Percentiles rank a stretch among this genome's conserved stretches.
These are phyloP conservation scores for Lactarius psammicola DNA, from an alignment of 768 basidiomycete species.

Conservation along the genomic window DNA sequence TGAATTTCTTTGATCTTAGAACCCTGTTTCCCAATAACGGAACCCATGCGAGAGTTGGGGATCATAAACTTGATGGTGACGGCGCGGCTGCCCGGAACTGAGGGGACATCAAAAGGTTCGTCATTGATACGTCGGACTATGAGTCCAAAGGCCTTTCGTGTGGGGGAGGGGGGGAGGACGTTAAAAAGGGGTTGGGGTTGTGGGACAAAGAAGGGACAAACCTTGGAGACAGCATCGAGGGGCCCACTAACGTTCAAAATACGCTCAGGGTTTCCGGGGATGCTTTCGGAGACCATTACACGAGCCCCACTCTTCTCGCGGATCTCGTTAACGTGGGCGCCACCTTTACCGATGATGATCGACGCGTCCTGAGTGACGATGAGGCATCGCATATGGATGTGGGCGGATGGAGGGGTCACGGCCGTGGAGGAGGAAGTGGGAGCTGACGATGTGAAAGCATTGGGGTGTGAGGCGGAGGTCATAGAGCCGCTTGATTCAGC, in stretches of 20 bases:
- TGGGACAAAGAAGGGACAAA: constrained; percentile 37
- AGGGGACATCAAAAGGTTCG: constrained; percentile 96
- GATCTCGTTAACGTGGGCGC: constrained; percentile 97
- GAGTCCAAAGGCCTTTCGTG: constrained; percentile 88
- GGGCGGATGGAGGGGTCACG: constrained; percentile 62
- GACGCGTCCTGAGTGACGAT: constrained; percentile 99
- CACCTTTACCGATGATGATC: constrained; percentile 96
- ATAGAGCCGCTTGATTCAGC: constrained; percentile 37
- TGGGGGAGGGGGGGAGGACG: neutral
- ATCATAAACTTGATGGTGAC: constrained; percentile 99
- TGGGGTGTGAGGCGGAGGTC: constrained; percentile 37
- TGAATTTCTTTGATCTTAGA: constrained; percentile 99
- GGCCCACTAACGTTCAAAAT: constrained; percentile 96
- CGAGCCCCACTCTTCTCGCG: constrained; percentile 95
- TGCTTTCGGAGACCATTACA: constrained; percentile 97
- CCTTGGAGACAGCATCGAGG: constrained; percentile 98
- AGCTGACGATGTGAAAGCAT: constrained; percentile 49
- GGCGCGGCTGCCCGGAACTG: constrained; percentile 95
- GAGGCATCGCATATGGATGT: constrained; percentile 96
- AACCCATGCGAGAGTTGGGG: constrained; percentile 98
- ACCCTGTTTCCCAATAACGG: constrained; percentile 96
- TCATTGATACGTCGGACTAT: constrained; percentile 99
- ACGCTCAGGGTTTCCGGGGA: constrained; percentile 98
- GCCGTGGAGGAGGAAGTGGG: constrained; percentile 50
- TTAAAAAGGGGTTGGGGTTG: constrained; percentile 12